Conservation (phyloP, 169 alveolate genomes). For the Cyclospora cayetanensis region DNA sequence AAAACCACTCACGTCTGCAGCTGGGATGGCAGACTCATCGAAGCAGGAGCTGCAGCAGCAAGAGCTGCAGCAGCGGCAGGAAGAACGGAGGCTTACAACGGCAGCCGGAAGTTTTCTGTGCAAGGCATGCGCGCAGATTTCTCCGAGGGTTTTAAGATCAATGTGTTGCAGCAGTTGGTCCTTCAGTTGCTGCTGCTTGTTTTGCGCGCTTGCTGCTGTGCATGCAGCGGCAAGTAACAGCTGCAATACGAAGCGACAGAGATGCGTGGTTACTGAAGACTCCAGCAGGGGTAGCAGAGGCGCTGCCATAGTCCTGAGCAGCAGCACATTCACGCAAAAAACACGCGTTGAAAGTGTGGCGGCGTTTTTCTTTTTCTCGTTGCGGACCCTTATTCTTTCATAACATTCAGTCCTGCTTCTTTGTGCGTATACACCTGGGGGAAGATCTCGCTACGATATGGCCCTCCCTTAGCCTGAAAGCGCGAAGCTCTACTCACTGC, state of each 20-base stretch:
- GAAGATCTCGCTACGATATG: no score
- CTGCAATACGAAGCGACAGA: conserved; percentile 27
- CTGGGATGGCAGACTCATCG: no score
- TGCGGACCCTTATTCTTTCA: no score
- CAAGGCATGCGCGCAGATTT: conserved; percentile 31
- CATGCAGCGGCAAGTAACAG: conserved; percentile 49
- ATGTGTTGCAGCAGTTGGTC: not conserved
- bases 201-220: not conserved
- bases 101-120: conserved; percentile 20
- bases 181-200: conserved; percentile 29
- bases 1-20: no score
- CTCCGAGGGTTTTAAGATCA: conserved; percentile 30
- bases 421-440: no score
- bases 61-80: not conserved
- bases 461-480: not conserved
- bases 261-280: conserved; percentile 32
- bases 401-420: no score
- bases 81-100: not conserved
- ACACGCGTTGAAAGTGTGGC: no score
- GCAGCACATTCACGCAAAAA: not conserved
- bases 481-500: conserved; percentile 1
- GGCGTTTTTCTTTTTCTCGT: no score
- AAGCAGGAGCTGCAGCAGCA: not conserved
- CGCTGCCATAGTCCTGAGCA: conserved; percentile 33
- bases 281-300: conserved; percentile 62